A percentile compares a stretch with the other conserved stretches of the same genome.
Conservation (phyloP, 768 basidiomycete species). For the Naganishia vaughanmartiniae region DNA sequence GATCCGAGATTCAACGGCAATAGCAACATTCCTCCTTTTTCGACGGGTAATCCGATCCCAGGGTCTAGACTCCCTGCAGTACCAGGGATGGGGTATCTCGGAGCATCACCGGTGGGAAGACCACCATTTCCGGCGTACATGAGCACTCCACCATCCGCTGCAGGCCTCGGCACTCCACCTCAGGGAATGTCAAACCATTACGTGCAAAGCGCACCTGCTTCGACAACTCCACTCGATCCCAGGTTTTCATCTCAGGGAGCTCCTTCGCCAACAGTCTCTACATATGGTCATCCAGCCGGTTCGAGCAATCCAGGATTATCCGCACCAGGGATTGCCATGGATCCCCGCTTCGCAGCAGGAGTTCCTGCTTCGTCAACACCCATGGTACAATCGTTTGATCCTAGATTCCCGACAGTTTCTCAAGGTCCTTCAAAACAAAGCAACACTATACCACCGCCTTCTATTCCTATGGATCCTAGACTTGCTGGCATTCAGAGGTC, state of each 20-base stretch:
- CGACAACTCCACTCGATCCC: neutral
- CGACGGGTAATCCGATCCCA: neutral
- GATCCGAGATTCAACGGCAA: slow-evolving; percentile 3
- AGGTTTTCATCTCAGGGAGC: neutral
- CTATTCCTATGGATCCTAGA: slow-evolving; percentile 4
- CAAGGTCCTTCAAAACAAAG: neutral
- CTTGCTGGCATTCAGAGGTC: slow-evolving; percentile 4
- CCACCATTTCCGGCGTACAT: neutral
- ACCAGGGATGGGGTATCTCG: neutral
- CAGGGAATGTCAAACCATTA: neutral
- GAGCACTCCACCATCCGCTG: neutral
- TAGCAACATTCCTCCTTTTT: neutral
- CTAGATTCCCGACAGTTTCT: slow-evolving; percentile 1
- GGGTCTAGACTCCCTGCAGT: neutral
- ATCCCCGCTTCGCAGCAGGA: slow-evolving; percentile 1
- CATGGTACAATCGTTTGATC: neutral
- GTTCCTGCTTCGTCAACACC: neutral
- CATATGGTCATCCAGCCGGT: neutral
- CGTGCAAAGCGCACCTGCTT: neutral
- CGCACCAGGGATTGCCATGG: neutral
- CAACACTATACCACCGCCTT: neutral
- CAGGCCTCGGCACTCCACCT: neutral
- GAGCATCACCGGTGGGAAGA: neutral
- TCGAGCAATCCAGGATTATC: neutral
- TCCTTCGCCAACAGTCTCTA: neutral